Evolutionary conservation across 1,284 basidiomycete genomes (phyloP).

Genomic region (Melanopsichium pennsylvanicum): DNA sequence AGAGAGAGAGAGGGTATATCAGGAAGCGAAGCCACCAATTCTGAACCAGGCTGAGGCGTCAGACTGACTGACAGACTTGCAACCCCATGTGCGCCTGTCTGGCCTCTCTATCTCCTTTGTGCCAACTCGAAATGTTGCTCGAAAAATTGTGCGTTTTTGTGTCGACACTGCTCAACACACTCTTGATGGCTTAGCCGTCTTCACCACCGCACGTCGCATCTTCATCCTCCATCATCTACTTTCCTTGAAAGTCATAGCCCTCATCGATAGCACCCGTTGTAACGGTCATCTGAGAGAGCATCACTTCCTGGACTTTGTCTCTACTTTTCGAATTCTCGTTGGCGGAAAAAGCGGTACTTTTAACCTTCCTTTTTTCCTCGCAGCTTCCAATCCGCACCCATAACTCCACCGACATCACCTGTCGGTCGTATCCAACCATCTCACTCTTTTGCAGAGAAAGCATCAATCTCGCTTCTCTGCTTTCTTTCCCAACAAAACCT

Average conservation of each 20-base stretch:
- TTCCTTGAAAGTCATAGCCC: conserved; percentile 39
- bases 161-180: too few relatives aligned
- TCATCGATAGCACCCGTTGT: neutral
- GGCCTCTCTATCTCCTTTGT: too few relatives aligned
- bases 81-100: too few relatives aligned
- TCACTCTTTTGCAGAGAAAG: conserved; percentile 15
- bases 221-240: conserved; percentile 17
- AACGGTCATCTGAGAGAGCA: conserved; percentile 11
- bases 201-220: conserved; percentile 16
- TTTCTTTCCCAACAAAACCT: neutral
- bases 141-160: conserved; percentile 38
- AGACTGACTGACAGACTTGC: too few relatives aligned
- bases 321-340: conserved; percentile 11
- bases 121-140: too few relatives aligned
- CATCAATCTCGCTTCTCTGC: conserved; percentile 27
- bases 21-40: too few relatives aligned
- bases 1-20: too few relatives aligned
- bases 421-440: too few relatives aligned
- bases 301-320: conserved; percentile 36
- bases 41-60: too few relatives aligned
- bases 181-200: too few relatives aligned
- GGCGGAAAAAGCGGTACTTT: conserved; percentile 42
- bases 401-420: neutral
- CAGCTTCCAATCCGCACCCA: conserved; percentile 6
- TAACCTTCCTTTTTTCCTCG: conserved; percentile 45